phyloP scores from a whole-genome alignment of 169 alveolate genomes.

The Cryptosporidium andersoni region DNA sequence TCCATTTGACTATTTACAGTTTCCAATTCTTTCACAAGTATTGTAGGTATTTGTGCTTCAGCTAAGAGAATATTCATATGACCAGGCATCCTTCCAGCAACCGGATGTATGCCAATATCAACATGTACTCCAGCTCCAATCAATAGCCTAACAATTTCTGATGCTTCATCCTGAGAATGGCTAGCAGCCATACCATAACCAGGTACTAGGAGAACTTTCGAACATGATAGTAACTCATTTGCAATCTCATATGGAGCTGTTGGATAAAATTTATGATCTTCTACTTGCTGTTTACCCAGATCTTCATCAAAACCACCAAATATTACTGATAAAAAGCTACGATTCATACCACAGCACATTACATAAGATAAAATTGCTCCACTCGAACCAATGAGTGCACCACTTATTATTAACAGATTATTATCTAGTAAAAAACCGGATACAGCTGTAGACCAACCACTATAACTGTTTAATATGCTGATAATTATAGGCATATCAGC shows the following conservation, averaged over 20 bases:
- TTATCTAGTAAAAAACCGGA: slow-evolving; percentile 83
- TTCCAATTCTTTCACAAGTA: slow-evolving; percentile 76
- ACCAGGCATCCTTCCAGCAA: slow-evolving; percentile 80
- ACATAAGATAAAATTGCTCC: slow-evolving; percentile 81
- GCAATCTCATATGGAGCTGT: slow-evolving; percentile 69
- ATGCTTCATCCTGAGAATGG: slow-evolving; percentile 74
- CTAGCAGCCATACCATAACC: slow-evolving; percentile 82
- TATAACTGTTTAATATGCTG: slow-evolving; percentile 84
- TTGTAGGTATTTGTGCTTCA: slow-evolving; percentile 75
- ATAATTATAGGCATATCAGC: slow-evolving; percentile 89
- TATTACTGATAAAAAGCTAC: slow-evolving; percentile 79
- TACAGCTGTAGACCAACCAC: slow-evolving; percentile 88
- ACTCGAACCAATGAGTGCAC: slow-evolving; percentile 81
- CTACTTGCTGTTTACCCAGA: slow-evolving; percentile 29
- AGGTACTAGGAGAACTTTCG: slow-evolving; percentile 78
- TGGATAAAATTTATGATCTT: slow-evolving; percentile 68
- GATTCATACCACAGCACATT: slow-evolving; percentile 83
- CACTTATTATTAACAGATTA: slow-evolving; percentile 80
- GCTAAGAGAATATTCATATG: slow-evolving; percentile 78
- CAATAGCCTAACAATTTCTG: slow-evolving; percentile 71
- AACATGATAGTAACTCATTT: slow-evolving; percentile 70
- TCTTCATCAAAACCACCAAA: slow-evolving; percentile 82
- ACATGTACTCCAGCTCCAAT: slow-evolving; percentile 71
- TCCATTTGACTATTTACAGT: slow-evolving; percentile 75
- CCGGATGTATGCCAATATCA: slow-evolving; percentile 75